A percentile compares a stretch with the other conserved stretches of the same genome.
phyloP scores from a whole-genome alignment of 208 protist species.

The Crithidia sp. region DNA sequence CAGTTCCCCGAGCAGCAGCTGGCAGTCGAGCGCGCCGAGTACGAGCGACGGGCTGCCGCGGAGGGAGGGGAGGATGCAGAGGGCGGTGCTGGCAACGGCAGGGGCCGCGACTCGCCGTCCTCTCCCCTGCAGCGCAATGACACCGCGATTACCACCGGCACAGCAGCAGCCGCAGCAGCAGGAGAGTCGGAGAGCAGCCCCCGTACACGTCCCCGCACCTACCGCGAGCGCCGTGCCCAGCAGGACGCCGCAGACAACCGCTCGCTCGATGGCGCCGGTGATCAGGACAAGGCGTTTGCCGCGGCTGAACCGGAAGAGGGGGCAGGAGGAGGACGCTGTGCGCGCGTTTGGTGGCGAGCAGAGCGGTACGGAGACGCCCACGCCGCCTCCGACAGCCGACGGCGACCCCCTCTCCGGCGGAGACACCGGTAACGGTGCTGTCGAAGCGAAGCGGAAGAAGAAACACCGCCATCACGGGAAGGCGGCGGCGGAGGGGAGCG shows the following conservation, averaged over 20 bases:
- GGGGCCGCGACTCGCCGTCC: not conserved
- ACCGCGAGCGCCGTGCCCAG: slow-evolving; percentile 13
- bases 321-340: slow-evolving; percentile 14
- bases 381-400: not conserved
- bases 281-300: not conserved
- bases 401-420: slow-evolving; percentile 1
- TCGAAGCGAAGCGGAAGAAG: slow-evolving; percentile 5
- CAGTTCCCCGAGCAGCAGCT: slow-evolving; percentile 30
- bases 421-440: not conserved
- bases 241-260: slow-evolving; percentile 22
- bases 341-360: not conserved
- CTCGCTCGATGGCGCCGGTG: slow-evolving; percentile 19
- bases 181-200: not conserved
- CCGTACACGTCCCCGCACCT: not conserved
- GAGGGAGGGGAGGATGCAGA: not conserved
- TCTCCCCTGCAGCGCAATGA: not conserved
- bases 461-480: slow-evolving; percentile 11
- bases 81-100: not conserved
- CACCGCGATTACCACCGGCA: not conserved
- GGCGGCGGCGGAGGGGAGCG: not conserved
- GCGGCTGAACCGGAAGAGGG: not conserved
- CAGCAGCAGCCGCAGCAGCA: not conserved
- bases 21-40: slow-evolving; percentile 10
- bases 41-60: slow-evolving; percentile 11
- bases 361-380: not conserved